phyloP scores from a whole-genome alignment of 192 early-diverging fungal genomes.

The Thamnidium elegans region DNA sequence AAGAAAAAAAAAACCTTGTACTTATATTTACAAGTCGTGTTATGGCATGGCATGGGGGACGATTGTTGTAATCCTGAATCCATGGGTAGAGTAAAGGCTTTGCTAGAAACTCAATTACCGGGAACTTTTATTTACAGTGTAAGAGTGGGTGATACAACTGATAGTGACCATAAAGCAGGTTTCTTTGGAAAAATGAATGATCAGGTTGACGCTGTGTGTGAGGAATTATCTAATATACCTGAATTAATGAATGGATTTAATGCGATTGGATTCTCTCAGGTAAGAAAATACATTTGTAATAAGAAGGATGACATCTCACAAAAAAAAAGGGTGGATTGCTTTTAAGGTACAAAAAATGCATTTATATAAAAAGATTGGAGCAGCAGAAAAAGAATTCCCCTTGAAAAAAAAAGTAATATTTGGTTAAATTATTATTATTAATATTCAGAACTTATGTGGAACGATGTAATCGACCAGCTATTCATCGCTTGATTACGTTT shows the following conservation, averaged over 20 bases:
- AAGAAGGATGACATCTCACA: background rate
- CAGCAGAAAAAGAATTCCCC: background rate
- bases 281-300: constrained; percentile 18
- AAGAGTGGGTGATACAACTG: constrained; percentile 57
- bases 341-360: constrained; percentile 25
- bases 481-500: constrained; percentile 81
- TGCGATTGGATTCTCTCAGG: constrained; percentile 90
- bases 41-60: constrained; percentile 94
- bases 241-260: constrained; percentile 79
- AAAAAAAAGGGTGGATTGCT: constrained; percentile 26
- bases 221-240: constrained; percentile 52
- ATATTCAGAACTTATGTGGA: constrained; percentile 71
- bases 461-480: constrained; percentile 70
- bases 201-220: constrained; percentile 56
- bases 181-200: constrained; percentile 86
- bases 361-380: background rate
- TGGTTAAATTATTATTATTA: constrained; percentile 36
- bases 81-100: constrained; percentile 32
- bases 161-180: constrained; percentile 72
- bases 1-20: constrained; percentile 1
- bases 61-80: constrained; percentile 68
- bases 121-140: constrained; percentile 79
- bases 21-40: no score
- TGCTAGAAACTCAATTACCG: constrained; percentile 38
- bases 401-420: constrained; percentile 12